These are phyloP conservation scores for Inonotus obliquus DNA, from an alignment of 1,284 basidiomycete genomes.

Conservation along the genomic window DNA sequence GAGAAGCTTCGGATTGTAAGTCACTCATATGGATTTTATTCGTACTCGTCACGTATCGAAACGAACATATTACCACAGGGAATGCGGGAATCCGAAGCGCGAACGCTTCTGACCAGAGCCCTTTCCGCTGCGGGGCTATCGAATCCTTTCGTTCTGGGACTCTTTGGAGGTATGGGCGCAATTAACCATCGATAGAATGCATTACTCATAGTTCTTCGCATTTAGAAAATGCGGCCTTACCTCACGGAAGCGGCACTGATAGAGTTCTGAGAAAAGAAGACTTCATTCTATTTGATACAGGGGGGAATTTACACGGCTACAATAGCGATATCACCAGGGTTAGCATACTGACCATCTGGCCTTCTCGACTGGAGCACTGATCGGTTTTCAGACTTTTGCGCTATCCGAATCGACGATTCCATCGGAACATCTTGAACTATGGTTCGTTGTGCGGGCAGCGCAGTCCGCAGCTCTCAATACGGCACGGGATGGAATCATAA, in stretches of 20 bases:
- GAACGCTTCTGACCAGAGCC: constrained; percentile 45
- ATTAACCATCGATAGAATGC: not conserved
- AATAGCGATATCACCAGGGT: constrained; percentile 76
- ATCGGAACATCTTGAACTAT: constrained; percentile 50
- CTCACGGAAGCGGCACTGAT: constrained; percentile 76
- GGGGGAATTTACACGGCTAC: constrained; percentile 69
- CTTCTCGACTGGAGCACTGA: not conserved
- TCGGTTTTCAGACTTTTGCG: constrained; percentile 56
- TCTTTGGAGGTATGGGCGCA: constrained; percentile 65
- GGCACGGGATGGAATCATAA: constrained; percentile 46
- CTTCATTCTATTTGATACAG: constrained; percentile 76
- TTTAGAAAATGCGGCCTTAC: constrained; percentile 78
- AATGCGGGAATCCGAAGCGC: constrained; percentile 58
- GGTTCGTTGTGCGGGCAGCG: constrained; percentile 64
- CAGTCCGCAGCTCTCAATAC: constrained; percentile 52
- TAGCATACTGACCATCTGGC: constrained; percentile 20
- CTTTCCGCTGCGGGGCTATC: constrained; percentile 55
- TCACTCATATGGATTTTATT: not conserved
- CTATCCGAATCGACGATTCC: constrained; percentile 55
- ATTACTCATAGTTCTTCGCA: not conserved
- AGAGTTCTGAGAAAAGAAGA: constrained; percentile 52
- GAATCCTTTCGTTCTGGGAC: constrained; percentile 55
- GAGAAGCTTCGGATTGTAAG: constrained; percentile 51
- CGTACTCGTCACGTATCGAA: not conserved
- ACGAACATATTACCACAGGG: constrained; percentile 24